phyloP scores from a whole-genome alignment of 129 eudicot species.

The Deinandra increscens region DNA sequence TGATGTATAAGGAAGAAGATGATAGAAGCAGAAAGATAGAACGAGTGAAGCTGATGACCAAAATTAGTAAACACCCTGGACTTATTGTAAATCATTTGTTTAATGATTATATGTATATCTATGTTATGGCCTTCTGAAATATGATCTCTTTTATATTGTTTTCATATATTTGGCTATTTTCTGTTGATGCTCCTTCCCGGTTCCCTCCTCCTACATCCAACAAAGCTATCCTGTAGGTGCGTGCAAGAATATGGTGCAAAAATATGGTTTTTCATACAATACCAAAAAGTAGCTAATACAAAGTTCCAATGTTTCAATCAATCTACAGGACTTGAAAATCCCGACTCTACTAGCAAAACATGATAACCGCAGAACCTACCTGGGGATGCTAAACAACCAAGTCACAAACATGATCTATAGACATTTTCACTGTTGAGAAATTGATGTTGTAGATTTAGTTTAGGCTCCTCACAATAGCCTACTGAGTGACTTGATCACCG shows the following conservation, averaged over 20 bases:
- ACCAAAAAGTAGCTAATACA: constrained; percentile 17
- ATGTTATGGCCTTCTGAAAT: neutral
- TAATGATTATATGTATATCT: neutral
- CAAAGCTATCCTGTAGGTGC: neutral
- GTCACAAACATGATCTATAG: constrained; percentile 23
- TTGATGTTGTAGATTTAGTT: constrained; percentile 2
- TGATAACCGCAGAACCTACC: constrained; percentile 4
- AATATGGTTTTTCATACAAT: constrained; percentile 28
- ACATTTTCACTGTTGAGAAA: constrained; percentile 22
- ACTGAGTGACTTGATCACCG: constrained; percentile 77
- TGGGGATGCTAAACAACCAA: constrained; percentile 15
- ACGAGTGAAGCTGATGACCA: constrained; percentile 10
- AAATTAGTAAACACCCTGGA: constrained; percentile 6
- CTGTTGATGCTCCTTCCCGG: no score
- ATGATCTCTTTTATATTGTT: neutral
- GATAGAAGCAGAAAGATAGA: constrained; percentile 24
- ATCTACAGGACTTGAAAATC: constrained; percentile 24
- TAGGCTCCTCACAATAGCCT: constrained; percentile 51
- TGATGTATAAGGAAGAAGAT: constrained; percentile 31
- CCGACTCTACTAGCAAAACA: constrained; percentile 31
- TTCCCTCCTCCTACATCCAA: no score
- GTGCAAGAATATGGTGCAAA: neutral
- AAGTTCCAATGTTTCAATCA: constrained; percentile 18
- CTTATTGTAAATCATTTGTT: constrained; percentile 31
- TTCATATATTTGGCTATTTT: neutral